These are phyloP conservation scores for Primulina eburnea DNA, from an alignment of 257 asterid species.

Conservation along the genomic window DNA sequence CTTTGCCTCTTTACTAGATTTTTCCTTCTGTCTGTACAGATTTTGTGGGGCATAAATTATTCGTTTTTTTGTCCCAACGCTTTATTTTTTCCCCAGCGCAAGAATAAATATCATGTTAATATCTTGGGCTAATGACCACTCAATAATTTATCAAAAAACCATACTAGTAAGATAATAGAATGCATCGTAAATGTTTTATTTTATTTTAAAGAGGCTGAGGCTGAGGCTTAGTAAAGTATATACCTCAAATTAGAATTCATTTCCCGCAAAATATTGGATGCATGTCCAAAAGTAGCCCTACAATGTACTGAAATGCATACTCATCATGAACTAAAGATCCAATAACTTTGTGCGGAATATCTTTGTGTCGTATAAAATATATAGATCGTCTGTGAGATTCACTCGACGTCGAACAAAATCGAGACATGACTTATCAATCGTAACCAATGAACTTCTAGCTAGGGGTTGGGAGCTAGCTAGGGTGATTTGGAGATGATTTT, in stretches of 20 bases:
- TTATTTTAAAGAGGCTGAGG: not conserved
- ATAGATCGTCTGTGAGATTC: not conserved
- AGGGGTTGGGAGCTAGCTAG: not conserved
- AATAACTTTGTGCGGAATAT: too few relatives aligned
- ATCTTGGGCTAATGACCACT: not conserved
- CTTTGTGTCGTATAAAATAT: not conserved
- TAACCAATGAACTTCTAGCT: not conserved
- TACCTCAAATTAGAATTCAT: not conserved
- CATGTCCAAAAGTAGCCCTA: not conserved
- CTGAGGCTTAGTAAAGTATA: not conserved
- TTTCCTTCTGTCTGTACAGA: conserved; percentile 51
- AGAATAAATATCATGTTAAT: too few relatives aligned
- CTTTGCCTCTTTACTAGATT: conserved; percentile 57
- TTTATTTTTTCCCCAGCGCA: not conserved
- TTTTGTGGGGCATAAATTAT: conserved; percentile 63
- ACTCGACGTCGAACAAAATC: too few relatives aligned
- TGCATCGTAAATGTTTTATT: not conserved
- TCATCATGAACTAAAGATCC: not conserved
- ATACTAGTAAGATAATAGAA: not conserved
- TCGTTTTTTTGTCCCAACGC: conserved; percentile 34
- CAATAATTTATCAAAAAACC: too few relatives aligned
- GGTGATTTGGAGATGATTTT: not conserved
- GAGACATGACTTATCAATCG: not conserved
- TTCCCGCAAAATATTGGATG: not conserved
- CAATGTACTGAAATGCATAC: not conserved